A percentile compares a stretch with the other conserved stretches of the same genome.
Conservation (phyloP, 176 grass and related monocot species). For the Lolium multiflorum region DNA sequence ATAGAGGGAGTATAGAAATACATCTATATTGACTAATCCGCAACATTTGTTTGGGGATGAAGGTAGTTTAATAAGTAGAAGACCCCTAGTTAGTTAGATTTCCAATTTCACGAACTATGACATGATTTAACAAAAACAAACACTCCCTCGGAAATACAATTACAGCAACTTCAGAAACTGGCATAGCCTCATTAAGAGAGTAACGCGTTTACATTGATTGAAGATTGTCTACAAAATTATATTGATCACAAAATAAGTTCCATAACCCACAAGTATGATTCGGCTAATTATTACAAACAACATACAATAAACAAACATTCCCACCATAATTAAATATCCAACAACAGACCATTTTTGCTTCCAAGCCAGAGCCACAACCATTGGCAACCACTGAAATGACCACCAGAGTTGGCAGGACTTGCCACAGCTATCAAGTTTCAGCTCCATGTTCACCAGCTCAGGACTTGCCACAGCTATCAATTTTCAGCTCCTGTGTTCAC, state of each 20-base stretch:
- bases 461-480: background rate
- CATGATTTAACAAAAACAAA: background rate
- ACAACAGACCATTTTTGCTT: background rate
- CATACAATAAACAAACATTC: background rate
- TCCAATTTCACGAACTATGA: background rate
- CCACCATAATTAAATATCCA: background rate
- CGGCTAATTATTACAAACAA: slow-evolving; percentile 38
- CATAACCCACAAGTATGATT: background rate
- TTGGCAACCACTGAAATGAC: background rate
- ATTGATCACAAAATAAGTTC: background rate
- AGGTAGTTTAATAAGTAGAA: background rate
- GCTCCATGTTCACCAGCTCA: slow-evolving; percentile 39
- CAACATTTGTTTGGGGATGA: too few species aligned
- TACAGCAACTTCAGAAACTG: background rate
- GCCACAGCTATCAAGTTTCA: slow-evolving; percentile 17
- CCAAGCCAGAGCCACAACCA: background rate
- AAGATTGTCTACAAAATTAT: background rate
- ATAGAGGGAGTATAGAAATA: too few species aligned
- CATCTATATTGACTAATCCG: too few species aligned
- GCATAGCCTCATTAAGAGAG: background rate
- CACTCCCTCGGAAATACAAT: background rate
- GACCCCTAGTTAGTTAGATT: background rate
- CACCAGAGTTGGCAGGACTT: background rate
- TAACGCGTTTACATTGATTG: background rate
- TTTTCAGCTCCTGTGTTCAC: slow-evolving; percentile 43